Conservation (phyloP, 192 early-diverging fungal species). For the Coemansia sp. region DNA sequence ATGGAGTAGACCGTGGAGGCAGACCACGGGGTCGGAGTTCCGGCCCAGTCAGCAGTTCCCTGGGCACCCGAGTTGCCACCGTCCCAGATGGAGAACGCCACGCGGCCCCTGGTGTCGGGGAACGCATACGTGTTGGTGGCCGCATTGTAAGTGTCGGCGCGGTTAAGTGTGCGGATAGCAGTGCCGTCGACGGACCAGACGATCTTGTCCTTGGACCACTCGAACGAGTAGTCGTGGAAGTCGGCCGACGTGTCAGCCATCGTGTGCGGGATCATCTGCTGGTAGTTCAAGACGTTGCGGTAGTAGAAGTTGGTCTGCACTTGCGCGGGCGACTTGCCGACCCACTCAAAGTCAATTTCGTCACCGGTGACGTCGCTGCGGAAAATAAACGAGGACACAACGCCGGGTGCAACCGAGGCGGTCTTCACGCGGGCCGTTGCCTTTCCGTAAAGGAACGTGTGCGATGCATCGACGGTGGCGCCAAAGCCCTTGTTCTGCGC, state of each 20-base stretch:
- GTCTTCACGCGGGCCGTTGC: constrained; percentile 62
- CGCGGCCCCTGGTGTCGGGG: constrained; percentile 56
- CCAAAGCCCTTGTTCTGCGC: constrained; percentile 60
- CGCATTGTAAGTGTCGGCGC: constrained; percentile 49
- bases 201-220: constrained; percentile 58
- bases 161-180: constrained; percentile 54
- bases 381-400: constrained; percentile 61
- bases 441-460: constrained; percentile 60
- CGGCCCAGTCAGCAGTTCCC: constrained; percentile 62
- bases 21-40: constrained; percentile 59
- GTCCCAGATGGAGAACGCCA: constrained; percentile 69
- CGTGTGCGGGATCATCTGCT: constrained; percentile 40
- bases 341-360: constrained; percentile 71
- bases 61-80: constrained; percentile 57
- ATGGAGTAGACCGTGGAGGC: constrained; percentile 52
- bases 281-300: constrained; percentile 57
- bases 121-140: constrained; percentile 42
- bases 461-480: constrained; percentile 49
- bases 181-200: constrained; percentile 62
- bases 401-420: constrained; percentile 54
- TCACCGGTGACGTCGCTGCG: constrained; percentile 56
- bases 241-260: constrained; percentile 50
- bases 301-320: constrained; percentile 71
- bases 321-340: constrained; percentile 55
- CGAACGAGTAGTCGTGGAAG: constrained; percentile 63